These are phyloP conservation scores for Dujonia santamariae DNA, from an alignment of 1,139 yeast genomes.

Conservation along the genomic window DNA sequence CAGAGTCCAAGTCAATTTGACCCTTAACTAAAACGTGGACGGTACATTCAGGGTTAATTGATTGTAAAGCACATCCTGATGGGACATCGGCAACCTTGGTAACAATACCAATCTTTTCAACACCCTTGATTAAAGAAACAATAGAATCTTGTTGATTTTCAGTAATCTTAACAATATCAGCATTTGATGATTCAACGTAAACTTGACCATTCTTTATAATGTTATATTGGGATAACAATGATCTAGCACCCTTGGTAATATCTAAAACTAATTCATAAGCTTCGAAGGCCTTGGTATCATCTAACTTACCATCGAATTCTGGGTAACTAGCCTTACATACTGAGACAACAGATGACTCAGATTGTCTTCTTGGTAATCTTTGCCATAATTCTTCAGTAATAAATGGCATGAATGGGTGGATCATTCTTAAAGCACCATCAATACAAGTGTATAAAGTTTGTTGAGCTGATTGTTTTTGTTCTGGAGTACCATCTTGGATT, in stretches of 20 bases:
- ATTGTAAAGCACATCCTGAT: constrained; percentile 83
- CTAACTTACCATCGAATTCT: constrained; percentile 54
- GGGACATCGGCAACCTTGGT: constrained; percentile 57
- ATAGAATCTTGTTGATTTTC: constrained; percentile 76
- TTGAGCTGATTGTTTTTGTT: constrained; percentile 83
- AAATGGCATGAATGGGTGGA: constrained; percentile 98
- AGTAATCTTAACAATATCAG: constrained; percentile 50
- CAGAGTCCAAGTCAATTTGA: constrained; percentile 88
- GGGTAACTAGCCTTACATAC: constrained; percentile 84
- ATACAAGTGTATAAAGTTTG: constrained; percentile 91
- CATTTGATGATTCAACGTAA: constrained; percentile 65
- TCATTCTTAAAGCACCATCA: constrained; percentile 86
- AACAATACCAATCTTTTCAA: constrained; percentile 66
- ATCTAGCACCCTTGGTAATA: constrained; percentile 88
- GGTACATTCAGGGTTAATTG: constrained; percentile 75
- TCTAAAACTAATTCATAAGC: constrained; percentile 84
- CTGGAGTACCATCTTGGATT: constrained; percentile 85
- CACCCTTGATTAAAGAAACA: constrained; percentile 88
- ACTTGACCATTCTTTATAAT: constrained; percentile 86
- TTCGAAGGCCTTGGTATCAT: constrained; percentile 59
- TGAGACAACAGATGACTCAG: constrained; percentile 59
- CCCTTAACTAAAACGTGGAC: constrained; percentile 94
- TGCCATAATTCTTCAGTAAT: constrained; percentile 99
- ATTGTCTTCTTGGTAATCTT: constrained; percentile 85
- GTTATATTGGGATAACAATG: constrained; percentile 84